A percentile compares a stretch with the other conserved stretches of the same genome.
phyloP scores from a whole-genome alignment of 140 eudicot genomes.

The Oenanthe javanica region DNA sequence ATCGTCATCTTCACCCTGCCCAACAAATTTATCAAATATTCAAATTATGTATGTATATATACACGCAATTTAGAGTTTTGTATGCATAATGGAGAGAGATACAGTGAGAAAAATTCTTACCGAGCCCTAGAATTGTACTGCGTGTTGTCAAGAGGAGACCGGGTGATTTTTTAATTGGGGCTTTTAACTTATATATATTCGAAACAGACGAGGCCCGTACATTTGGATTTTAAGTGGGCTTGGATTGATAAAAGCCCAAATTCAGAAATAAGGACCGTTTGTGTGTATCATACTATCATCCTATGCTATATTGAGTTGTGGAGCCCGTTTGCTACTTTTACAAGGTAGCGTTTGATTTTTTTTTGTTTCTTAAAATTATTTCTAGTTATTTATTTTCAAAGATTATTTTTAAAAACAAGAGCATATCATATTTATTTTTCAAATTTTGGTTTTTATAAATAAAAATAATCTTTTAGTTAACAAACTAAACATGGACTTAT shows the following conservation, averaged over 20 bases:
- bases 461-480: too few species aligned
- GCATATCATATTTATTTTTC: too few species aligned
- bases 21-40: background rate
- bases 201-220: background rate
- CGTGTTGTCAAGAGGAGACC: background rate
- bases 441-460: too few species aligned
- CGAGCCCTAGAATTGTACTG: constrained; percentile 6
- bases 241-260: background rate
- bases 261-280: too few species aligned
- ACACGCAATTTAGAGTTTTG: background rate
- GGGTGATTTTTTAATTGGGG: background rate
- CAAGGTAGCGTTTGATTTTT: too few species aligned
- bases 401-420: too few species aligned
- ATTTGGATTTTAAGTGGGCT: background rate
- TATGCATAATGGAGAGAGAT: background rate
- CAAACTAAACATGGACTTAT: too few species aligned
- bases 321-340: too few species aligned
- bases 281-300: too few species aligned
- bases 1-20: constrained; percentile 25
- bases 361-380: too few species aligned
- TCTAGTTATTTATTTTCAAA: too few species aligned
- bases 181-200: background rate
- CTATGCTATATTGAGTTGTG: too few species aligned
- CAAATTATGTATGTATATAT: background rate
- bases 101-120: background rate